phyloP scores from a whole-genome alignment of 2,329 filamentous ascomycete species.

The Volutella citrinella region DNA sequence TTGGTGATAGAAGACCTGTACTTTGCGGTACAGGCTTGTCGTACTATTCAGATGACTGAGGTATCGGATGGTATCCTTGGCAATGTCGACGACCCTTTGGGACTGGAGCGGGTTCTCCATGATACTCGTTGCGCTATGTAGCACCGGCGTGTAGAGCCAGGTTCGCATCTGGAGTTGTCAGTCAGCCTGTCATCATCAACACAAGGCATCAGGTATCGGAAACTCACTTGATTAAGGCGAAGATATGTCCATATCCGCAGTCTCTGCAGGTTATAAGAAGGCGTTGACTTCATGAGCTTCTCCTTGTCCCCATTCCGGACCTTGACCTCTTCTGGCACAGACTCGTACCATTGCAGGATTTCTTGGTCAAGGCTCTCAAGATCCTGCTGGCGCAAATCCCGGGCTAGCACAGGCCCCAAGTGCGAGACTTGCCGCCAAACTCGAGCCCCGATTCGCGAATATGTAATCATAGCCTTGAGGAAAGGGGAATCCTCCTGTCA shows the following conservation, averaged over 20 bases:
- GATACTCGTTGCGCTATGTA: slow-evolving; percentile 83
- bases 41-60: slow-evolving; percentile 69
- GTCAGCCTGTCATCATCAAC: not conserved
- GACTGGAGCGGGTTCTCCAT: slow-evolving; percentile 71
- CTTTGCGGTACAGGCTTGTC: slow-evolving; percentile 66
- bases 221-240: slow-evolving; percentile 69
- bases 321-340: slow-evolving; percentile 60
- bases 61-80: slow-evolving; percentile 73
- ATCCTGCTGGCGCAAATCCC: slow-evolving; percentile 67
- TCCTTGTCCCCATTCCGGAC: slow-evolving; percentile 58
- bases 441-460: slow-evolving; percentile 78
- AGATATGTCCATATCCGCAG: slow-evolving; percentile 82
- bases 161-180: slow-evolving; percentile 62
- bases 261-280: slow-evolving; percentile 66
- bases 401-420: slow-evolving; percentile 57
- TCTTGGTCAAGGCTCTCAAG: slow-evolving; percentile 80
- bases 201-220: too few species aligned
- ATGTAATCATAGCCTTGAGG: slow-evolving; percentile 79
- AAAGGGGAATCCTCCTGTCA: slow-evolving; percentile 60
- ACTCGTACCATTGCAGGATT: slow-evolving; percentile 82
- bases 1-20: slow-evolving; percentile 78
- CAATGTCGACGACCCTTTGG: slow-evolving; percentile 69
- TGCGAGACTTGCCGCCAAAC: slow-evolving; percentile 81
- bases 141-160: slow-evolving; percentile 80
- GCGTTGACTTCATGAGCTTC: slow-evolving; percentile 50